Evolutionary conservation across 768 basidiomycete species (phyloP).

Genomic region (Boletellus sp.): DNA sequence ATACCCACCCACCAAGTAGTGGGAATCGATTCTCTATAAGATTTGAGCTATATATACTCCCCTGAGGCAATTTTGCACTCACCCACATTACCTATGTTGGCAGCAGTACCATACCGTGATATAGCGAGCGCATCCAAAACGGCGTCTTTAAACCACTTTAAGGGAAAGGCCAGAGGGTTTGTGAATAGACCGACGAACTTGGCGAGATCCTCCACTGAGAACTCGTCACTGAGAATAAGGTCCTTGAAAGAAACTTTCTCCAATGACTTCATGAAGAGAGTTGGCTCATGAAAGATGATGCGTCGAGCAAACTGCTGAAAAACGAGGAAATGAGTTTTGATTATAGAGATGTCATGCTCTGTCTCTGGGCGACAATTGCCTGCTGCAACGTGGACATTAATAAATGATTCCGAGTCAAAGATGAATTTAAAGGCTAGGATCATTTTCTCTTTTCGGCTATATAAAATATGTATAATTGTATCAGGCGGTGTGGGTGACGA

Average conservation of each 20-base stretch:
- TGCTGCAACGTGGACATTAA: background rate
- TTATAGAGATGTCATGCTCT: background rate
- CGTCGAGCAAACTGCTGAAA: slow-evolving; percentile 27
- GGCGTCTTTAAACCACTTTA: slow-evolving; percentile 29
- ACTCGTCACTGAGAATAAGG: slow-evolving; percentile 31
- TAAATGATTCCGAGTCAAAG: slow-evolving; percentile 4
- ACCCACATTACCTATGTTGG: slow-evolving; percentile 10
- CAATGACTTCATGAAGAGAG: slow-evolving; percentile 26
- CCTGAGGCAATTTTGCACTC: background rate
- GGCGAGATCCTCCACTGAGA: slow-evolving; percentile 21
- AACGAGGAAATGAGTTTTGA: background rate
- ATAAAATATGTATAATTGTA: background rate
- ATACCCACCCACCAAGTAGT: slow-evolving; percentile 33
- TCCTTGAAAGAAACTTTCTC: slow-evolving; percentile 33
- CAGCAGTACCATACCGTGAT: slow-evolving; percentile 5
- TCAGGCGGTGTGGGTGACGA: background rate
- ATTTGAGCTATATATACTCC: background rate
- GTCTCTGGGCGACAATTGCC: background rate
- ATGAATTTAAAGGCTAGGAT: background rate
- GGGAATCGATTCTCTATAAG: slow-evolving; percentile 16
- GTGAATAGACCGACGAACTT: slow-evolving; percentile 8
- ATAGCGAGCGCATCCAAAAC: slow-evolving; percentile 22
- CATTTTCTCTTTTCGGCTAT: slow-evolving; percentile 7
- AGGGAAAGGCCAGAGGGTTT: slow-evolving; percentile 9
- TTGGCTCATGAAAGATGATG: slow-evolving; percentile 28